phyloP scores from a whole-genome alignment of 305 asterid species.

The Withania somnifera region DNA sequence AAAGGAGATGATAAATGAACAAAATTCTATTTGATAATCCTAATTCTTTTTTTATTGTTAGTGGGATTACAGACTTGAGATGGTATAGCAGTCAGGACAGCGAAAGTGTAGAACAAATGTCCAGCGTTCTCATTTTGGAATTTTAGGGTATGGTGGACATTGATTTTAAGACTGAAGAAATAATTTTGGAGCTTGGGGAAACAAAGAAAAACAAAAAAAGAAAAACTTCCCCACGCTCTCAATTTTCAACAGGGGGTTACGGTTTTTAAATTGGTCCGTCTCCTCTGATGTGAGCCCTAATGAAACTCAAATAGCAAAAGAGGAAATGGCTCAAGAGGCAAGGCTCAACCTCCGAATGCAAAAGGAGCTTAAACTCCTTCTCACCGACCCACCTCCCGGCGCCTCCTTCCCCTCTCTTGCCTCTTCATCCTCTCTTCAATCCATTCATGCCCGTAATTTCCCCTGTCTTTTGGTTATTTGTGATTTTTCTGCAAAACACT shows the following conservation, averaged over 20 bases:
- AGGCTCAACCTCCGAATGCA: slow-evolving; percentile 71
- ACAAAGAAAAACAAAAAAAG: no score
- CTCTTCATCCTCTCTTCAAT: slow-evolving; percentile 42
- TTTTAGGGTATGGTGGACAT: no score
- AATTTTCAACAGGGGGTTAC: background rate
- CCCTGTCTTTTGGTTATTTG: background rate
- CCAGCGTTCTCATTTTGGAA: no score
- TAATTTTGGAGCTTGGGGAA: no score
- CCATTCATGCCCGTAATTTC: slow-evolving; percentile 46
- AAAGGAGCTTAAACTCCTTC: slow-evolving; percentile 66
- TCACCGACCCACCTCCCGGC: slow-evolving; percentile 74
- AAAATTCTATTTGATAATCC: no score
- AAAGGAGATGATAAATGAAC: no score
- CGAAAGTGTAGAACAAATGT: no score
- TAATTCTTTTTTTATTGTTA: no score
- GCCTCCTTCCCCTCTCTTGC: slow-evolving; percentile 59
- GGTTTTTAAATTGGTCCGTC: background rate
- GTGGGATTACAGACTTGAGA: no score
- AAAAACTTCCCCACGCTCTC: no score
- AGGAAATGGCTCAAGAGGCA: slow-evolving; percentile 62
- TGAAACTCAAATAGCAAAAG: background rate
- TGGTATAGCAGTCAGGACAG: no score
- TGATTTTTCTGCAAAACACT: background rate
- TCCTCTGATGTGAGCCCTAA: background rate
- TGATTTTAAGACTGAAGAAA: no score